Evolutionary conservation across 1,139 yeast species (phyloP), one percentile per base, ranked within the genome.

Genomic region (Pichia sp.): DNA sequence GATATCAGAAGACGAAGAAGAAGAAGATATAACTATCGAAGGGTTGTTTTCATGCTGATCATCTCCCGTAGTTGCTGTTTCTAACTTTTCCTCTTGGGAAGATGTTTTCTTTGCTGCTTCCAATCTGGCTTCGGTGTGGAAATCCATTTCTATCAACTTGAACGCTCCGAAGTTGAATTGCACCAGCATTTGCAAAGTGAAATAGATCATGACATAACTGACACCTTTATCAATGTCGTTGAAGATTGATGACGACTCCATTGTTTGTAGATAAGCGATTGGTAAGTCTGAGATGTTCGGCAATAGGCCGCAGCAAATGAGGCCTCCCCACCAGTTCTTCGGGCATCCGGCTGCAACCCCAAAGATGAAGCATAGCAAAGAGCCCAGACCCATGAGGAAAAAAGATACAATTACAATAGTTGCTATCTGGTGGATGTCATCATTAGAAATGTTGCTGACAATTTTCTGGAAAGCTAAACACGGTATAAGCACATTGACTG

Each of bases 211-310:
- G 23, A 89, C 85, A 69, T 87, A 90, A 0, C 97, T 96, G 36
- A 87, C 88, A n/a, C 98, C 98, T 62, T 80, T 79, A 56, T 81
- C 79, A 36, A 90, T 89, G 59, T 88, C 82, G 0, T 81, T 70
- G 62, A 92, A 85, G 1, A 80, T 75, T 32, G 51, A 29, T 0
- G 81, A 75, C 15, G 79, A 75, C 40, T 87, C 84, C 67, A 90
- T 73, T 1, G 95, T 86, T 64, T 89, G 95, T 43, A 90, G 76
- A 63, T 90, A 90, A 0, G 97, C 97, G 64, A 90, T 87, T 0
- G 97, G 97, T 57, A 90, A 75, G 71, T 90, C 97, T 8, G 93
- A 82, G 50, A 87, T 84, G 64, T 85, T 85, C 13, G 90, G 88
- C 62, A 89, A 81, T 46, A 87, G 74, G 0, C 95, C 93, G n/a